Conservation (phyloP, 495 filamentous ascomycete genomes). For the Tuber borchii region DNA sequence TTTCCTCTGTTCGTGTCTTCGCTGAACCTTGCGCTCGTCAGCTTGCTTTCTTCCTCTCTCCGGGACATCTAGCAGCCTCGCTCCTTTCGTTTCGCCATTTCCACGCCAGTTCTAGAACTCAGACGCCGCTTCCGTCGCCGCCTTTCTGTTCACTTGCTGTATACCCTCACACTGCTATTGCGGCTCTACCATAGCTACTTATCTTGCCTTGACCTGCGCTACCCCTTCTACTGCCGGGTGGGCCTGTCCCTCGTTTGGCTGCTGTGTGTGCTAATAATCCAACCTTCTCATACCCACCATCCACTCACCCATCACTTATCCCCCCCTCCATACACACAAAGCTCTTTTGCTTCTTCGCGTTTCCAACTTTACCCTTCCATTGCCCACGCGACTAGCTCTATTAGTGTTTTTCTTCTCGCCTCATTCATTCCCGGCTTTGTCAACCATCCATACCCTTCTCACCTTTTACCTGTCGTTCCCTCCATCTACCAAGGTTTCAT, state of each 20-base stretch:
- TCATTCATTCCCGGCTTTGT: slow-evolving; percentile 20
- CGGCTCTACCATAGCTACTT: not conserved
- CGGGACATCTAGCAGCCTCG: not conserved
- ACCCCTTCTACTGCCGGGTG: not conserved
- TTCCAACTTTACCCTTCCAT: slow-evolving; percentile 22
- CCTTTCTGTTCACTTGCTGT: not conserved
- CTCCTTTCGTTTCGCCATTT: not conserved
- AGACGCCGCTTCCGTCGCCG: not conserved
- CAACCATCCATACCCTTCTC: slow-evolving; percentile 9
- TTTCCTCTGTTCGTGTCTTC: not conserved
- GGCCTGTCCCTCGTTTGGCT: slow-evolving; percentile 1
- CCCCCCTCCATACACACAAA: not conserved
- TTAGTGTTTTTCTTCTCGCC: slow-evolving; percentile 19
- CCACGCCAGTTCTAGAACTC: not conserved
- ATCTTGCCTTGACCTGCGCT: not conserved
- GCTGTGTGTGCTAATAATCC: not conserved
- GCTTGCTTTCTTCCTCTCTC: not conserved
- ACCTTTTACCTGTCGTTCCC: not conserved
- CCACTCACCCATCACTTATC: not conserved
- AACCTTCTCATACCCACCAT: slow-evolving; percentile 2
- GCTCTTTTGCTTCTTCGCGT: slow-evolving; percentile 27
- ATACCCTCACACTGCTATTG: not conserved
- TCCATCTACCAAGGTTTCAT: not conserved
- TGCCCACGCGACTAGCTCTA: slow-evolving; percentile 32
- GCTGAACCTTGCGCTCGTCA: not conserved